Evolutionary conservation across 768 basidiomycete species (phyloP), one percentile per base, ranked within the genome.

Genomic region (Xerocomus potaroensis): DNA sequence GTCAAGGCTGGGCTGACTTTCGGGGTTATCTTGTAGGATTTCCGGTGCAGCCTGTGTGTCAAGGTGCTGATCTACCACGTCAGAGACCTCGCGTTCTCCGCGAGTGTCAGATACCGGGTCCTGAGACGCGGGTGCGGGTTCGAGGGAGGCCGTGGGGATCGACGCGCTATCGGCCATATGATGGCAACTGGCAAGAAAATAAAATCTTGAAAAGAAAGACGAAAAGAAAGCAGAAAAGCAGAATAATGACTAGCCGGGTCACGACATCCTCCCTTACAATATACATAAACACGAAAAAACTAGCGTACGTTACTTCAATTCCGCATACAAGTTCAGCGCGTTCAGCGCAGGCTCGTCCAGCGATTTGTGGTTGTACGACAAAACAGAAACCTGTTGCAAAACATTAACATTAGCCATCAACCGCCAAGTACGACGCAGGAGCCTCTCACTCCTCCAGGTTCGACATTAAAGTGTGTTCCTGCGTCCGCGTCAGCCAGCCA

Each of bases 401-500:
- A 27, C 26, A 27, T 27, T 5, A 27, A 37, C 39, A 53, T 56
- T 8, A 59, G 50, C 36, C 32, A 43, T 2, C 12, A 11, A 16
- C 47, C 7, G 5, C 37, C 1, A 22, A 8, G 18, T 37, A 4
- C 27, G 4, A 27, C 23, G 38, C 35, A 42, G 49, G 44, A 40
- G 31, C 10, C 8, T 62, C 77, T 61, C 68, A 91, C 84, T 45
- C 87, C 84, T 60, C 83, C 87, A 11, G 91, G 82, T 60, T 89
- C 88, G n/a, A 90, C 83, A 47, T 85, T 84, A 66, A 91, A 88
- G 63, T 84, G 82, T 3, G 83, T 82, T 12, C 85, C 84, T 84
- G 55, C 15, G 16, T 22, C 34, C 37, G 19, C 45, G 43, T 60
- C 45, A 56, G 55, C 24, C 37, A 30, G 21, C 36, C 29, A 34